Evolutionary conservation across 2,329 filamentous ascomycete species (phyloP).

Genomic region (Dactylellina cionopaga): DNA sequence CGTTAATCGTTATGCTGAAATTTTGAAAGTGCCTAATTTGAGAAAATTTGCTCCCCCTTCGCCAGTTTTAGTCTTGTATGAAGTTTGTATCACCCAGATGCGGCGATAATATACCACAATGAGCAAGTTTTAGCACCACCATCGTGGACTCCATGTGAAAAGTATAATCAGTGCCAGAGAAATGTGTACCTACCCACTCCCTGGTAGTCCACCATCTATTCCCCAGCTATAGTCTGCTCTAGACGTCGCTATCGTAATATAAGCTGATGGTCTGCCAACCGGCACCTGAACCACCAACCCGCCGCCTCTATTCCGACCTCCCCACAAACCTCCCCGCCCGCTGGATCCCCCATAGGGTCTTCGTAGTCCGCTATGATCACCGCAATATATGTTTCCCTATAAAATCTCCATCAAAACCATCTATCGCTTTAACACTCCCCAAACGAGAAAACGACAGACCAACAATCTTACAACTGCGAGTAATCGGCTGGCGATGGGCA

Average conservation of each 20-base stretch:
- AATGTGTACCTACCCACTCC: no score
- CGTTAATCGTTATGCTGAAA: no score
- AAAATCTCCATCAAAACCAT: neutral
- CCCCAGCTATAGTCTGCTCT: no score
- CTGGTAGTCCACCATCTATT: no score
- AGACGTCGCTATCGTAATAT: neutral
- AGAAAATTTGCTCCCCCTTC: neutral
- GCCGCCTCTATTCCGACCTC: neutral
- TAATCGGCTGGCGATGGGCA: slow-evolving; percentile 29
- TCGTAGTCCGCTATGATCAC: slow-evolving; percentile 2
- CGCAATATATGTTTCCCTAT: slow-evolving; percentile 13
- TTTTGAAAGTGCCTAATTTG: neutral
- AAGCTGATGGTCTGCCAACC: slow-evolving; percentile 23
- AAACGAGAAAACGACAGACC: neutral
- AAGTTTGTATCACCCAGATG: no score
- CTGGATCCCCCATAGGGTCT: slow-evolving; percentile 22
- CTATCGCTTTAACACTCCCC: neutral
- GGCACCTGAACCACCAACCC: neutral
- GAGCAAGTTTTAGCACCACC: slow-evolving; percentile 5
- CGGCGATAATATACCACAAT: neutral
- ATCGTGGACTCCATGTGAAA: no score
- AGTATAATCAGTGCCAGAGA: no score
- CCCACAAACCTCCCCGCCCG: slow-evolving; percentile 22
- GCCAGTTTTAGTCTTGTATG: no score
- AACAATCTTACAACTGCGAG: neutral